phyloP scores from a whole-genome alignment of 2,329 filamentous ascomycete species.

The Coccinonectria pachysandricola region DNA sequence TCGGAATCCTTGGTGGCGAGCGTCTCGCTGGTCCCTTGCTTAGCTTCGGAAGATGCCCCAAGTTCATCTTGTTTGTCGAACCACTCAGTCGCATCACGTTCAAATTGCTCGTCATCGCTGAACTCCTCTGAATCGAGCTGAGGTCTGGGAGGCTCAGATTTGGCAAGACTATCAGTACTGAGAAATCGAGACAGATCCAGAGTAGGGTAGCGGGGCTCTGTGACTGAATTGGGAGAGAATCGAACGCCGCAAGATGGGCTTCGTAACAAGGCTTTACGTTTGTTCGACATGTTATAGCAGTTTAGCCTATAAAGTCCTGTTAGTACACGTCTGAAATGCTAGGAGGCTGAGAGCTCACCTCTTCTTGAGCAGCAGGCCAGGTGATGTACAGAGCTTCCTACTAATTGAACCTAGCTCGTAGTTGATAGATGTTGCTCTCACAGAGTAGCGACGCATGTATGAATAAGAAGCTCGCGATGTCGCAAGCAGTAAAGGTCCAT shows the following conservation, averaged over 20 bases:
- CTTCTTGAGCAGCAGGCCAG: too few species aligned
- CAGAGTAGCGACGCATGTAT: constrained; percentile 12
- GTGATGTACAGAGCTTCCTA: too few species aligned
- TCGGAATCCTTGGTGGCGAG: too few species aligned
- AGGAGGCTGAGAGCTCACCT: too few species aligned
- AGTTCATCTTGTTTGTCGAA: constrained; percentile 14
- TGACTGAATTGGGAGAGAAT: constrained; percentile 15
- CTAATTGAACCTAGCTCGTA: too few species aligned
- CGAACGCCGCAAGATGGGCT: constrained; percentile 20
- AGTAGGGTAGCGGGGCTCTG: constrained; percentile 15
- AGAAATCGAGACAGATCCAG: constrained; percentile 19
- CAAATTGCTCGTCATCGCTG: constrained; percentile 15
- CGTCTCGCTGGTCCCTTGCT: too few species aligned
- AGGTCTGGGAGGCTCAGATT: neutral
- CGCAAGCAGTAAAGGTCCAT: constrained; percentile 14
- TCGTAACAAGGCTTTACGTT: too few species aligned
- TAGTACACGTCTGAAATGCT: too few species aligned
- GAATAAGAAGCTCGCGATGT: constrained; percentile 5
- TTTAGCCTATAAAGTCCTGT: too few species aligned
- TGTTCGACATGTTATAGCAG: too few species aligned
- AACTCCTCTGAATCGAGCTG: constrained; percentile 10
- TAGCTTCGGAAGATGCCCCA: constrained; percentile 1
- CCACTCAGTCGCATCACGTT: constrained; percentile 15
- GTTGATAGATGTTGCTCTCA: constrained; percentile 8
- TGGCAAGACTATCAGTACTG: constrained; percentile 5